Evolutionary conservation across 306 rosid species (phyloP).

Genomic region (Quercus alba): DNA sequence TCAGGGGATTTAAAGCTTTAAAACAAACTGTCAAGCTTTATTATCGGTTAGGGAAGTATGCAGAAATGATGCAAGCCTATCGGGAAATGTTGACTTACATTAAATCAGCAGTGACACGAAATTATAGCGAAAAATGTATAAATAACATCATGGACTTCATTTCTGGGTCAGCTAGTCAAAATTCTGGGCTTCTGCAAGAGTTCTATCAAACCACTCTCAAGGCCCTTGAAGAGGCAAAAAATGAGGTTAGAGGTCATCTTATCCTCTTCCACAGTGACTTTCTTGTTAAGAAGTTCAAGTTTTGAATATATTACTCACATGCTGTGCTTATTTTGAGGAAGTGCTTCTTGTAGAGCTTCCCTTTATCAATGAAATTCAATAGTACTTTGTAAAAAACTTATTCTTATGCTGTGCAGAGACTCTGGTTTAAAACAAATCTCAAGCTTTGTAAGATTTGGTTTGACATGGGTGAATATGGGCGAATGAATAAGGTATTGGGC

Average conservation of each 20-base stretch:
- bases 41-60: constrained; percentile 85
- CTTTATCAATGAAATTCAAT: no score
- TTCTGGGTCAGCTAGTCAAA: constrained; percentile 97
- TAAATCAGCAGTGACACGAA: constrained; percentile 91
- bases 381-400: no score
- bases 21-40: constrained; percentile 96
- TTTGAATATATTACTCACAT: constrained; percentile 8
- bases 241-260: constrained; percentile 59
- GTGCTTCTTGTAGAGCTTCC: no score
- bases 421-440: constrained; percentile 97
- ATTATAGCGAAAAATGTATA: constrained; percentile 94
- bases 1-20: constrained; percentile 96
- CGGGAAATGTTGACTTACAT: constrained; percentile 97
- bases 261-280: neutral
- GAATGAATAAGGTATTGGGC: constrained; percentile 83
- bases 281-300: constrained; percentile 2
- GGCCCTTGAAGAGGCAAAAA: constrained; percentile 98
- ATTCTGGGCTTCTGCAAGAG: constrained; percentile 85
- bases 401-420: constrained; percentile 54
- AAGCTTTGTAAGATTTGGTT: constrained; percentile 99
- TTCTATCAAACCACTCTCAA: constrained; percentile 91
- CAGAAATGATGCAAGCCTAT: constrained; percentile 96
- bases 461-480: constrained; percentile 96
- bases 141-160: constrained; percentile 97
- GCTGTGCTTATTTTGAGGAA: no score